These are phyloP conservation scores for Arthrobotrys musiformis DNA, from an alignment of 2,329 filamentous ascomycete species.

Conservation along the genomic window DNA sequence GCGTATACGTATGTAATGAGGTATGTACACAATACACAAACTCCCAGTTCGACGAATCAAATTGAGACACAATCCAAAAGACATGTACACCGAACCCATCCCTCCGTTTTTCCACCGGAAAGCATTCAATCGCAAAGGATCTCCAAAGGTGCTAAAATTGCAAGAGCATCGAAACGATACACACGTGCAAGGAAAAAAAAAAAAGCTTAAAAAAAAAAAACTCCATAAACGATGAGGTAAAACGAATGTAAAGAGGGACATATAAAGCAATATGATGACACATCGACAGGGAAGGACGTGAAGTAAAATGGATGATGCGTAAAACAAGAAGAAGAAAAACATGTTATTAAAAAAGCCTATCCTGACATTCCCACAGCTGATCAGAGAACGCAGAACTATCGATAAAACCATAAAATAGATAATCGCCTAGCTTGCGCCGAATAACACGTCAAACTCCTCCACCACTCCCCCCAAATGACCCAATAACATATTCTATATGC, in stretches of 20 bases:
- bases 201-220: neutral
- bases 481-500: conserved; percentile 14
- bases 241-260: neutral
- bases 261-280: neutral
- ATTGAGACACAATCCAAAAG: conserved; percentile 11
- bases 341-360: neutral
- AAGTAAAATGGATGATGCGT: neutral
- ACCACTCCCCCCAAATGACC: neutral
- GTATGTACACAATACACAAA: neutral
- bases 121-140: neutral
- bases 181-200: neutral
- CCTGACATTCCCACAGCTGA: neutral
- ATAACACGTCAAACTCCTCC: conserved; percentile 1
- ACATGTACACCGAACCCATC: neutral
- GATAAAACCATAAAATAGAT: neutral
- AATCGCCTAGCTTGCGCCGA: conserved; percentile 16
- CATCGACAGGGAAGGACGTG: neutral
- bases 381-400: neutral
- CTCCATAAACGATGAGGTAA: neutral
- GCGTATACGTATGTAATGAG: neutral
- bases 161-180: too few relatives aligned
- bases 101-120: neutral
- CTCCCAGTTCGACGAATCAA: conserved; percentile 3
- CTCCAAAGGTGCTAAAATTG: neutral
- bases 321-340: neutral